Percentiles rank a stretch among this genome's conserved stretches.
Conservation (phyloP, 164 flowering plant species). For the Macadamia integrifolia region DNA sequence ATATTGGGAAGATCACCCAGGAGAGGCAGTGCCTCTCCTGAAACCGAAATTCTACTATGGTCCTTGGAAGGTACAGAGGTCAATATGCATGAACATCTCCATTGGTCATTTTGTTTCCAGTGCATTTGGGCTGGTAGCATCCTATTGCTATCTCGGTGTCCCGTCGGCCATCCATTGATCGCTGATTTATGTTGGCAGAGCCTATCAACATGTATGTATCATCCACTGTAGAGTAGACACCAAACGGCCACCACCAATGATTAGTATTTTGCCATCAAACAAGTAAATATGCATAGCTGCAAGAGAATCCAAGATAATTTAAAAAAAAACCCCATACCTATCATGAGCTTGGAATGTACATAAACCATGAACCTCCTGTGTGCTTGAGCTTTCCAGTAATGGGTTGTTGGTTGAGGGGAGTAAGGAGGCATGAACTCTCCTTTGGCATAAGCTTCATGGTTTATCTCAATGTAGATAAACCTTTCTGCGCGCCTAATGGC, state of each 20-base stretch:
- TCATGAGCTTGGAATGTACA: conserved; percentile 96
- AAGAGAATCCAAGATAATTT: background rate
- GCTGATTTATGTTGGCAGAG: conserved; percentile 87
- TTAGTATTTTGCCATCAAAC: background rate
- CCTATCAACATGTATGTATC: conserved; percentile 74
- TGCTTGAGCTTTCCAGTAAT: conserved; percentile 71
- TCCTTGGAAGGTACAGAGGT: conserved; percentile 59
- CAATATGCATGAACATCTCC: conserved; percentile 55
- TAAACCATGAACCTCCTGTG: conserved; percentile 89
- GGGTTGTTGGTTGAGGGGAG: conserved; percentile 53
- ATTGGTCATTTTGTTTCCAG: conserved; percentile 5
- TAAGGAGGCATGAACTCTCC: conserved; percentile 68
- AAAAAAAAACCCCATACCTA: conserved; percentile 43
- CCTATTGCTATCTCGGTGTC: conserved; percentile 97
- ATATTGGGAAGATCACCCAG: conserved; percentile 95
- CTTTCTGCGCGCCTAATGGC: conserved; percentile 81
- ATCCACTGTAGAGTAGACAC: conserved; percentile 49
- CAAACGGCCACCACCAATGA: background rate
- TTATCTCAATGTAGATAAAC: conserved; percentile 88
- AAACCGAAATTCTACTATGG: conserved; percentile 67
- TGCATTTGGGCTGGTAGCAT: conserved; percentile 52
- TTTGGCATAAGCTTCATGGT: conserved; percentile 38
- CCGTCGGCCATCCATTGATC: conserved; percentile 90
- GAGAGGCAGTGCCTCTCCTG: conserved; percentile 77
- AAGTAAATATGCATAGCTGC: background rate